These are phyloP conservation scores for Cyclotella choctawhatcheeana DNA, from an alignment of 108 stramenopile species.

Conservation along the genomic window DNA sequence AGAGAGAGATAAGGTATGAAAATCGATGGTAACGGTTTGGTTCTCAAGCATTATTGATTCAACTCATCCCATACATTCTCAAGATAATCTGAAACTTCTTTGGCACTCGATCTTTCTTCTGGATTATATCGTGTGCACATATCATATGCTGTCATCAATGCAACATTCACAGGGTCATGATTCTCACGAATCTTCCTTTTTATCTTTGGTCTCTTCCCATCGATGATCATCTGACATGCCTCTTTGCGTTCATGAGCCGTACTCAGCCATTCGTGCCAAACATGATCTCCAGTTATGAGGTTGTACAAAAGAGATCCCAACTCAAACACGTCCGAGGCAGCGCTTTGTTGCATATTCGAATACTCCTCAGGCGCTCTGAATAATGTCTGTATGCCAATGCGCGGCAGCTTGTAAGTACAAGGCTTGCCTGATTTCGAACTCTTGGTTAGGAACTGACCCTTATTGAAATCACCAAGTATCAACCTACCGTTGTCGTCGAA, in stretches of 20 bases:
- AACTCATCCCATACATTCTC: neutral
- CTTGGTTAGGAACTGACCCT: constrained; percentile 22
- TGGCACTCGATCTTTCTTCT: neutral
- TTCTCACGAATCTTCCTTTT: constrained; percentile 15
- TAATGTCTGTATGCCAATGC: constrained; percentile 34
- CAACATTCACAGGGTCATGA: constrained; percentile 34
- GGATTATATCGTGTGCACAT: constrained; percentile 42
- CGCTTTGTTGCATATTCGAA: constrained; percentile 42
- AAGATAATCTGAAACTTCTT: neutral
- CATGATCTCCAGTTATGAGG: constrained; percentile 27
- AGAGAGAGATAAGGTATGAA: no score
- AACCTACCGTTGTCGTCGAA: constrained; percentile 32
- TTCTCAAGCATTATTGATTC: no score
- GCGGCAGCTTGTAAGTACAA: constrained; percentile 50
- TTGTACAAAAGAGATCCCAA: constrained; percentile 44
- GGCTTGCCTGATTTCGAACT: constrained; percentile 29
- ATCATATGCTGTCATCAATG: constrained; percentile 32
- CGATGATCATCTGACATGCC: constrained; percentile 18
- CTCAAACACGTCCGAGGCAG: constrained; percentile 49
- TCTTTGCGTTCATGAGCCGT: constrained; percentile 10
- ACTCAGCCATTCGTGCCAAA: constrained; percentile 20
- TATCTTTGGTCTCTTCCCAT: constrained; percentile 39
- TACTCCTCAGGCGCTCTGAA: constrained; percentile 54
- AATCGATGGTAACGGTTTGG: no score
- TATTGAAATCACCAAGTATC: constrained; percentile 26